Evolutionary conservation across 2,329 filamentous ascomycete species (phyloP).

Genomic region (Didymella keratinophila): DNA sequence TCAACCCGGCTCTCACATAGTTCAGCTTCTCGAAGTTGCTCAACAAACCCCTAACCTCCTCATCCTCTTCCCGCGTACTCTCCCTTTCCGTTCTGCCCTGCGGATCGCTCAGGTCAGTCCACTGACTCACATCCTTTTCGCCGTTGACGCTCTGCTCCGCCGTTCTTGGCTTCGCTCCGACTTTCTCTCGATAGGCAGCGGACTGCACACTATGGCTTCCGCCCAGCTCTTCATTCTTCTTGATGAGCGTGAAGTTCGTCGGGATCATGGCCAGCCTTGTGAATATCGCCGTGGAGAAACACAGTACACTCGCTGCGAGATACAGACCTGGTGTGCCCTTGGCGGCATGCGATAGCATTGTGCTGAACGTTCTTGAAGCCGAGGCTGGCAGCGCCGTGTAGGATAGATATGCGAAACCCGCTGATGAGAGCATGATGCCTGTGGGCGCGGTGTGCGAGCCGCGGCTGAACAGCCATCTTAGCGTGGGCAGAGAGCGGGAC

Average conservation of each 20-base stretch:
- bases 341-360: neutral
- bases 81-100: conserved; percentile 2
- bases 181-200: conserved; percentile 3
- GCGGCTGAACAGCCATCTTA: conserved; percentile 49
- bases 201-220: conserved; percentile 24
- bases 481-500: conserved; percentile 49
- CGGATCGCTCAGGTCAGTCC: conserved; percentile 38
- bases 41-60: conserved; percentile 31
- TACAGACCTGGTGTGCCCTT: conserved; percentile 24
- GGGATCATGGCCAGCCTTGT: conserved; percentile 31
- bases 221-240: conserved; percentile 33
- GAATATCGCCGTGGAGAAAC: conserved; percentile 31
- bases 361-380: neutral
- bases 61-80: conserved; percentile 22
- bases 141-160: conserved; percentile 34
- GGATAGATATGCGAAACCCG: conserved; percentile 41
- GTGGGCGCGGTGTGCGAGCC: conserved; percentile 49
- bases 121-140: conserved; percentile 37
- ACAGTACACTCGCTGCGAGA: conserved; percentile 27
- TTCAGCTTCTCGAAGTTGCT: conserved; percentile 35
- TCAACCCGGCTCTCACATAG: conserved; percentile 31
- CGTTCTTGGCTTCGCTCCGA: conserved; percentile 10
- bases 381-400: conserved; percentile 22
- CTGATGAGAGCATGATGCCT: conserved; percentile 36
- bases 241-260: conserved; percentile 36